Conservation (phyloP, 2,329 filamentous ascomycete species). For the Ampelomyces quisqualis region DNA sequence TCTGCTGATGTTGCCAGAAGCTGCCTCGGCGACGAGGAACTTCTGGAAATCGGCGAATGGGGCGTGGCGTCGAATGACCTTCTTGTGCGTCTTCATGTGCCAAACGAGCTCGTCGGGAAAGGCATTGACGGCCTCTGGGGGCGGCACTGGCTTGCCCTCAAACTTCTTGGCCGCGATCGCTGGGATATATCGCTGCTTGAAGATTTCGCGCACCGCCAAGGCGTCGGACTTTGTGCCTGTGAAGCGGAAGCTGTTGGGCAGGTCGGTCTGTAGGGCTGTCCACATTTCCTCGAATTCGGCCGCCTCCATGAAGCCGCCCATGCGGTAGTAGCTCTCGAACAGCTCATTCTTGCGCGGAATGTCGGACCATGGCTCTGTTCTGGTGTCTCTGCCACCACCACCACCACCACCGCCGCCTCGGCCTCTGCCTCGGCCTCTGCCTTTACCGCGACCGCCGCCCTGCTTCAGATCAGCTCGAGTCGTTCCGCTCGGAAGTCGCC, state of each 20-base stretch:
- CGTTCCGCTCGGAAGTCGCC: not conserved
- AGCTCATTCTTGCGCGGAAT: slow-evolving; percentile 78
- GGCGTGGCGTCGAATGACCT: slow-evolving; percentile 87
- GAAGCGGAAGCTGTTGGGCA: slow-evolving; percentile 97
- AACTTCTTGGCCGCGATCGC: slow-evolving; percentile 81
- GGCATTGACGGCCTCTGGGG: slow-evolving; percentile 81
- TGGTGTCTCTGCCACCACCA: slow-evolving; percentile 32
- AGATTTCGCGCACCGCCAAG: slow-evolving; percentile 83
- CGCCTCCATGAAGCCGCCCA: slow-evolving; percentile 70
- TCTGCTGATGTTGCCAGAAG: slow-evolving; percentile 93
- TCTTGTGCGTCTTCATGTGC: slow-evolving; percentile 98
- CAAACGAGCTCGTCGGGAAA: slow-evolving; percentile 95
- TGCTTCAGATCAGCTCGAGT: slow-evolving; percentile 15
- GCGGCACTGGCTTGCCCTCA: slow-evolving; percentile 78
- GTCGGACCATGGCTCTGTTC: slow-evolving; percentile 49
- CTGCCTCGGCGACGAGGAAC: slow-evolving; percentile 95
- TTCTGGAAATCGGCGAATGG: slow-evolving; percentile 96
- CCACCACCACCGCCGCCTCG: slow-evolving; percentile 32
- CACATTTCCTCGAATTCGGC: slow-evolving; percentile 81
- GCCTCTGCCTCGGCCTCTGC: slow-evolving; percentile 31
- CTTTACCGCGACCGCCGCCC: slow-evolving; percentile 36
- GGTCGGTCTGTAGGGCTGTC: slow-evolving; percentile 75
- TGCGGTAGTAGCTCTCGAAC: slow-evolving; percentile 79
- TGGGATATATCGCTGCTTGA: slow-evolving; percentile 86
- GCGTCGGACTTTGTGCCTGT: slow-evolving; percentile 95